Base-by-base conservation (phyloP, 1,139 yeast species). In the Kazachstania sp. region DNA sequence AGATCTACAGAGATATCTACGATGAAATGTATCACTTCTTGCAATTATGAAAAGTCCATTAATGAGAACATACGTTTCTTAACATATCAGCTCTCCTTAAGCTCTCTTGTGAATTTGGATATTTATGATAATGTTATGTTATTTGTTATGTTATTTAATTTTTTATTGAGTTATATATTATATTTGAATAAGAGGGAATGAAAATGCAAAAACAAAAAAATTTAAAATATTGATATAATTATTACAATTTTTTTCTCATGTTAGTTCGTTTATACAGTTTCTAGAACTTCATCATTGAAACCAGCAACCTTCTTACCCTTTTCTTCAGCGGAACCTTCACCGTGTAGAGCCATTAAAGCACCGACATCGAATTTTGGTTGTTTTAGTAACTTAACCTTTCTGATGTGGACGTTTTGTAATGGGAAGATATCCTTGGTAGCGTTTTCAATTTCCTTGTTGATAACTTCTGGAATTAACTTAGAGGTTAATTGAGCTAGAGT, bases 281-380 rank as follows among this genome's bases (percentile, higher is more conserved):
- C 94, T 72, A 86, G 83, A 70, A 86, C 83, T 71, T 83, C 92
- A 71, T 86, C 95, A 81, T 86, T 85, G 87, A 83, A 85, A 73
- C 85, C 73, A 67, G 83, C 73, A 65, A 86, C 90, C 80, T 86
- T 86, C 83, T 86, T 84, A 70, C 95, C 95, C 74, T 86, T 81
- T 71, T 85, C 94, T 69, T 85, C 92, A 63, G 77, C 69, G 56
- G 86, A 72, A 67, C 79, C 83, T 77, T 85, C 95, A 73, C 95
- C 95, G 81, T 86, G 95, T 70, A 86, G 82, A 66, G 95, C 81
- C 71, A 86, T 77, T 70, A 86, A 79, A 67, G 87, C 74, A 75
- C 94, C 94, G 70, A 86, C 79, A 73, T 85, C 95, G 75, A 85
- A 83, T 78, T 84, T 84, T 71, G 95, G 95, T 75, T 83, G 88